Base-by-base conservation (phyloP, 257 asterid genomes). In the Scutellaria galericulata region DNA sequence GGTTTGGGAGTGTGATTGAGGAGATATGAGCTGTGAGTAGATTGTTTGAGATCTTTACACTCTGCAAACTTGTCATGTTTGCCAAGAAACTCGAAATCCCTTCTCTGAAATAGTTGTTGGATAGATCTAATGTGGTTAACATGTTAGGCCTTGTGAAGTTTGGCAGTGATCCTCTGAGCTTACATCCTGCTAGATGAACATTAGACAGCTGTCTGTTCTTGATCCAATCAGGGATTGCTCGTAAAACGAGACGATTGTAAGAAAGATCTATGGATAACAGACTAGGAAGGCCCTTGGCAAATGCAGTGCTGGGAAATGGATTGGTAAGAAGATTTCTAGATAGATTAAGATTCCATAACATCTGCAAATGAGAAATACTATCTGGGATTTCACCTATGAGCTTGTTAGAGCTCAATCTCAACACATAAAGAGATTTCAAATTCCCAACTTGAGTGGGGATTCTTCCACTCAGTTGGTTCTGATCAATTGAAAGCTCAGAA, bases 251-350 rank as follows among this genome's bases (percentile, higher is more conserved):
- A 62, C 54, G 78, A 76, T 85, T 94, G 82, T 87, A 84, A 31
- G 99, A 94, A 68, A 94, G 87, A 80, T 94, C 99, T 12, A 94
- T 83, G 2, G 95, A 86, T 73, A 82, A 51, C 46, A 94, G 74
- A 57, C 91, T 75, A 44, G 83, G 96, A 39, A 91, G 85, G 3
- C 95, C 95, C 48, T 68, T 77, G 7, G 79, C 56, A 18, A 89
- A 85, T n/a, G 85, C 81, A 45, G 73, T 20, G 12, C 64, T 81
- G 13, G 99, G 98, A 72, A 94, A 68, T 53, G 96, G 96, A 61
- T 75, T 82, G 18, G 73, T 66, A 55, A 94, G 80, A 20, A 11
- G 54, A 83, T 94, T 94, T 72, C 93, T 82, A 0, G 97, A 88
- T 42, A 94, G 66, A 69, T 88, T 94, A 45, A 94, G 93, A 80